Evolutionary conservation across 169 alveolate species (phyloP).

Genomic region (Plasmodium gaboni): DNA sequence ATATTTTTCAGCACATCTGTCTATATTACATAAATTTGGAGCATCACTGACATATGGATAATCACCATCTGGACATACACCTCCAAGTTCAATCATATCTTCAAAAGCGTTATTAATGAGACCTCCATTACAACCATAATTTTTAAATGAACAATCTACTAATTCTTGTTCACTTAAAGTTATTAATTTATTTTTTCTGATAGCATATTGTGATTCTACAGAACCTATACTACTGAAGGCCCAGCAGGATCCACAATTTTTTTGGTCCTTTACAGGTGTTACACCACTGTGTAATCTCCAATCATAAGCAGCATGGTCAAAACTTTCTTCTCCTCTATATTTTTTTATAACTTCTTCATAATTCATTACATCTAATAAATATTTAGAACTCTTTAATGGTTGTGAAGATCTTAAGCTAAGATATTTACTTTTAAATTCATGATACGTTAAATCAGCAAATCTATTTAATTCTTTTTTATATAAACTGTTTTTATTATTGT

Average conservation of each 20-base stretch:
- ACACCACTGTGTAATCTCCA: conserved; percentile 83
- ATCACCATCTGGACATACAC: conserved; percentile 75
- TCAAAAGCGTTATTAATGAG: conserved; percentile 84
- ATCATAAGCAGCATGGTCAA: conserved; percentile 62
- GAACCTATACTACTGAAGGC: conserved; percentile 88
- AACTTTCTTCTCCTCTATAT: not conserved
- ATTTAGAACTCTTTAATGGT: not conserved
- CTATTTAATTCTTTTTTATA: conserved; percentile 69
- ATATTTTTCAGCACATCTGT: conserved; percentile 63
- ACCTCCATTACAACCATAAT: conserved; percentile 92
- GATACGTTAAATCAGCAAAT: conserved; percentile 76
- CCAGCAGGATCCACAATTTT: conserved; percentile 91
- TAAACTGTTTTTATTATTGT: conserved; percentile 15
- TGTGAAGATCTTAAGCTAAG: not conserved
- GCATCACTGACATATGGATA: conserved; percentile 84
- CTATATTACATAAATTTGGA: conserved; percentile 31
- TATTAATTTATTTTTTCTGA: conserved; percentile 39
- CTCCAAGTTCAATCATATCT: conserved; percentile 84
- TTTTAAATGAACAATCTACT: conserved; percentile 86
- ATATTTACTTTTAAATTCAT: conserved; percentile 71
- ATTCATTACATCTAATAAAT: not conserved
- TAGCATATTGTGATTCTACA: conserved; percentile 82
- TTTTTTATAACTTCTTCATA: conserved; percentile 29
- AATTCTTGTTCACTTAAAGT: conserved; percentile 91
- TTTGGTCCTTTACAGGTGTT: conserved; percentile 86